These are phyloP conservation scores for Polygonum maritimum DNA, from an alignment of 148 eudicot genomes.

Conservation along the genomic window DNA sequence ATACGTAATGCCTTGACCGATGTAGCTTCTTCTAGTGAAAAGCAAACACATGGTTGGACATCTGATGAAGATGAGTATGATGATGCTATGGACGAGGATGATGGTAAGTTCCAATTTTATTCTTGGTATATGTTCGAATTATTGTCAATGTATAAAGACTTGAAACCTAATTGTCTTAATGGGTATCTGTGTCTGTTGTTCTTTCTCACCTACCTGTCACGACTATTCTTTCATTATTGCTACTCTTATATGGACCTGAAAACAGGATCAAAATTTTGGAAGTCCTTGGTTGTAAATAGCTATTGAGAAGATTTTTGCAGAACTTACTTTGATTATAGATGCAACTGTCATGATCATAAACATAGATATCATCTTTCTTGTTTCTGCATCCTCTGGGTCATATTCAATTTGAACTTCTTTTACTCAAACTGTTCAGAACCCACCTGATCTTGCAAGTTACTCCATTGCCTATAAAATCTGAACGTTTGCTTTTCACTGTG, in stretches of 20 bases:
- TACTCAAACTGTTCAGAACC: background rate
- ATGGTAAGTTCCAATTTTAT: background rate
- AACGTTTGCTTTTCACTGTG: background rate
- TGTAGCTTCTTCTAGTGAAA: constrained; percentile 3
- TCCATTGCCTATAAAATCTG: background rate
- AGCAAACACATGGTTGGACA: background rate
- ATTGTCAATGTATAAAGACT: background rate
- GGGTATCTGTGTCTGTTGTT: background rate
- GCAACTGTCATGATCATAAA: too few relatives aligned
- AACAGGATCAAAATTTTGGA: background rate
- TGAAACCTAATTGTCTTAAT: too few relatives aligned
- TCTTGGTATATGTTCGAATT: background rate
- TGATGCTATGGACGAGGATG: background rate
- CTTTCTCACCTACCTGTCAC: background rate
- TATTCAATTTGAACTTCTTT: background rate
- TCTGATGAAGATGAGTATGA: constrained; percentile 5
- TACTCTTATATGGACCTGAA: background rate
- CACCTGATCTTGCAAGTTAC: background rate
- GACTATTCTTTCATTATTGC: background rate
- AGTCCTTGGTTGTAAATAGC: background rate
- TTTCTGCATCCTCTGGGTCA: background rate
- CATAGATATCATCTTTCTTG: background rate
- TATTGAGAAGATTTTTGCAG: background rate
- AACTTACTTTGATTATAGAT: background rate
- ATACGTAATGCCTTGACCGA: constrained; percentile 9